Conservation (phyloP, 139 green algal species). For the Tetratostichococcus sp. region DNA sequence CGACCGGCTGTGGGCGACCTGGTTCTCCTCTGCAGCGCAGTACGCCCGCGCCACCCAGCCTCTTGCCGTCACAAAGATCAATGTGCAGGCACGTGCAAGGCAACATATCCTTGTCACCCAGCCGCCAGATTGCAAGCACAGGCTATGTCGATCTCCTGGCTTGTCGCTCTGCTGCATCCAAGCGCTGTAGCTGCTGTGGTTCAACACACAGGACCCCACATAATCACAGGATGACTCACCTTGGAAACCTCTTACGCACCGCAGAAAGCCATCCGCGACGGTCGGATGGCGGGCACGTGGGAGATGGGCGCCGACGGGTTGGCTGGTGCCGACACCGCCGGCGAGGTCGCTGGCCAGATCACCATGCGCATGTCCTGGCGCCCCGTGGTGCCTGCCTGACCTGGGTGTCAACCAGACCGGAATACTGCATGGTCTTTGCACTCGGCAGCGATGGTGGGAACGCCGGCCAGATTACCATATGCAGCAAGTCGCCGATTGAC, state of each 20-base stretch:
- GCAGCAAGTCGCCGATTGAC: too few relatives aligned
- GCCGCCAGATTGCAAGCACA: too few relatives aligned
- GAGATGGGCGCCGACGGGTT: neutral
- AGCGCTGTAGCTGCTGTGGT: too few relatives aligned
- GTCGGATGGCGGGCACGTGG: neutral
- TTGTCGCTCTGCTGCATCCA: too few relatives aligned
- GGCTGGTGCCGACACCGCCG: too few relatives aligned
- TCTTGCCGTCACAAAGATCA: neutral
- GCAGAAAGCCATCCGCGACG: neutral
- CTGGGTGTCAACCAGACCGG: too few relatives aligned
- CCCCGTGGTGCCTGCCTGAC: neutral
- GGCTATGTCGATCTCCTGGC: too few relatives aligned
- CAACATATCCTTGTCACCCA: too few relatives aligned
- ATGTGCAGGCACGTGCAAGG: neutral
- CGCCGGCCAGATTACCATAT: too few relatives aligned
- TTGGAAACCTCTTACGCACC: neutral
- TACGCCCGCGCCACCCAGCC: neutral
- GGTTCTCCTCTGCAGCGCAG: neutral
- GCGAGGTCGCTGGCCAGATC: neutral
- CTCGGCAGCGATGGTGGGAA: too few relatives aligned
- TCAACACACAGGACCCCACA: neutral
- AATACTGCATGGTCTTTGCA: too few relatives aligned
- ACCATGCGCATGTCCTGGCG: neutral
- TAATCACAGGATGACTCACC: too few relatives aligned
- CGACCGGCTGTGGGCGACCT: neutral